phyloP scores from a whole-genome alignment of 2,329 filamentous ascomycete species.

The Botrytis fragariae region DNA sequence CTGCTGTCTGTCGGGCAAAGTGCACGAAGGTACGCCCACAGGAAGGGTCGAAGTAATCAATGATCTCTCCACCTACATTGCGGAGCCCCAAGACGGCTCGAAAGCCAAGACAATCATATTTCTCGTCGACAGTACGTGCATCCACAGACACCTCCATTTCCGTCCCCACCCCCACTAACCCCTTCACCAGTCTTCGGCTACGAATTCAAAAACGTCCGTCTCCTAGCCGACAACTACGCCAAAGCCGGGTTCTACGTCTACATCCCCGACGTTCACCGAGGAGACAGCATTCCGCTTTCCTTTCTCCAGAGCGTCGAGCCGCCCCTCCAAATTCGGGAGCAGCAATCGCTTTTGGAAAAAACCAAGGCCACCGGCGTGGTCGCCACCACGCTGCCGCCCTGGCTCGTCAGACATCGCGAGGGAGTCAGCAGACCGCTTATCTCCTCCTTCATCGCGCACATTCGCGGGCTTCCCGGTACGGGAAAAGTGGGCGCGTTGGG shows the following conservation, averaged over 20 bases:
- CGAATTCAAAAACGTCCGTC: constrained; percentile 47
- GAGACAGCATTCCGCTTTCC: constrained; percentile 42
- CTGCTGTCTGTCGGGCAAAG: background rate
- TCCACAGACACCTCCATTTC: no score
- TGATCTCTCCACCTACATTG: constrained; percentile 46
- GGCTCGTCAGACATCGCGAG: constrained; percentile 39
- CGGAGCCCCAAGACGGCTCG: constrained; percentile 38
- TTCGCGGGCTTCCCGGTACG: constrained; percentile 37
- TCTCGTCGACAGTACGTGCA: constrained; percentile 47
- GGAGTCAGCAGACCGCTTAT: constrained; percentile 39
- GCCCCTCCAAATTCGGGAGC: constrained; percentile 41
- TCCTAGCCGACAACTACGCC: constrained; percentile 50
- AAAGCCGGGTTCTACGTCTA: constrained; percentile 44
- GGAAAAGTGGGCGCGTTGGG: constrained; percentile 53
- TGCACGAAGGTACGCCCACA: constrained; percentile 37
- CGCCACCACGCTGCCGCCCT: constrained; percentile 43
- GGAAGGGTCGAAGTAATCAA: constrained; percentile 45
- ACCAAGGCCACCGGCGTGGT: constrained; percentile 43
- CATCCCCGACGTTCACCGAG: constrained; percentile 46
- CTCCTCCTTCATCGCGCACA: constrained; percentile 40
- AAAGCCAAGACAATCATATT: constrained; percentile 46
- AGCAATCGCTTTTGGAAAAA: constrained; percentile 41
- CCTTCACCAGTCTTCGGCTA: constrained; percentile 42
- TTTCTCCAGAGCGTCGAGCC: constrained; percentile 46
- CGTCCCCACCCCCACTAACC: background rate